phyloP scores from a whole-genome alignment of 345 rosid genomes.

The Carallia pectinifolia region DNA sequence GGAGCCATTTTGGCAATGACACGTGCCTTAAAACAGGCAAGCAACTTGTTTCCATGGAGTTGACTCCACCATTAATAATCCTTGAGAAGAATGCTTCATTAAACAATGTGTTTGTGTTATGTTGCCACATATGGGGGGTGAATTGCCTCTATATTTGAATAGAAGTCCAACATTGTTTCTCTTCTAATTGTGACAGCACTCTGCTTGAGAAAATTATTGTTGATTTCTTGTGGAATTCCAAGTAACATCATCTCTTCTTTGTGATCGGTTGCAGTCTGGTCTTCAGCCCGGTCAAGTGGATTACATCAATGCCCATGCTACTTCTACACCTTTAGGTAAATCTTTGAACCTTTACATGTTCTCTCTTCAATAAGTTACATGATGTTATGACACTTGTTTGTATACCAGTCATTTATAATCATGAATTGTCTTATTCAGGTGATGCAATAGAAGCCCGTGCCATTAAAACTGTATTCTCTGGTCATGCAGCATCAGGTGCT shows the following conservation, averaged over 20 bases:
- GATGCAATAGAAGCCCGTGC: slow-evolving; percentile 87
- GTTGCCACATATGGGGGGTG: background rate
- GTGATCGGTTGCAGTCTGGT: slow-evolving; percentile 60
- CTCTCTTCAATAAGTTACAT: slow-evolving; percentile 3
- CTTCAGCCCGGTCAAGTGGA: slow-evolving; percentile 73
- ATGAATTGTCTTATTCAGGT: slow-evolving; percentile 43
- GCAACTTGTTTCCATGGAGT: background rate
- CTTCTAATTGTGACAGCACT: background rate
- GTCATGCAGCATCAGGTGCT: slow-evolving; percentile 74
- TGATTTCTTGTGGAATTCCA: slow-evolving; percentile 8
- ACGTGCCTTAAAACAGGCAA: slow-evolving; percentile 73
- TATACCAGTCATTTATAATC: slow-evolving; percentile 6
- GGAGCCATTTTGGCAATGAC: slow-evolving; percentile 93
- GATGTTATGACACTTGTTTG: slow-evolving; percentile 1
- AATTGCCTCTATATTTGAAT: slow-evolving; percentile 2
- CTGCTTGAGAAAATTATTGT: background rate
- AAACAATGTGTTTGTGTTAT: background rate
- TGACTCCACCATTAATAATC: background rate
- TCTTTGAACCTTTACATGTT: slow-evolving; percentile 18
- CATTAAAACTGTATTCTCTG: slow-evolving; percentile 64
- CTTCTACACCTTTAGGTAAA: slow-evolving; percentile 88
- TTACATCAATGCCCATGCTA: slow-evolving; percentile 93
- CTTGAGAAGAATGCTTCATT: background rate
- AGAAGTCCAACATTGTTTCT: slow-evolving; percentile 1
- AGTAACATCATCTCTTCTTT: slow-evolving; percentile 21